Percentiles rank a stretch among this genome's conserved stretches.
Conservation (phyloP, 73 alveolate species). For the Effrenium voratum region DNA sequence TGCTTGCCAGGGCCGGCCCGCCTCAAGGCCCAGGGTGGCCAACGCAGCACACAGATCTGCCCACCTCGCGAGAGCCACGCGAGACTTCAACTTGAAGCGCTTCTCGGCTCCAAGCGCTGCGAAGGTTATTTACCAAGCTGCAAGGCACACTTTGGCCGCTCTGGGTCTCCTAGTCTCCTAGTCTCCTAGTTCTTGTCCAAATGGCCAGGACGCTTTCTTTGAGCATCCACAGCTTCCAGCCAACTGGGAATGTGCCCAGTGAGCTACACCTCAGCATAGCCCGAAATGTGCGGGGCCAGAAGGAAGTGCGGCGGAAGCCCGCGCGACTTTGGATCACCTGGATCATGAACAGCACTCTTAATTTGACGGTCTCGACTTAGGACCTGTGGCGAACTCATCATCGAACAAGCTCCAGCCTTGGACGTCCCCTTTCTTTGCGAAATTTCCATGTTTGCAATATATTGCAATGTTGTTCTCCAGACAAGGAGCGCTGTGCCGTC, state of each 20-base stretch:
- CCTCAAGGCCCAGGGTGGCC: slow-evolving; percentile 66
- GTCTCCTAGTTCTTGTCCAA: no score
- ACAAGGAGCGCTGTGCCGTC: not conserved
- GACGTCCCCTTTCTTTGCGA: not conserved
- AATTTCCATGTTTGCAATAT: not conserved
- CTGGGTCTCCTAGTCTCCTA: no score
- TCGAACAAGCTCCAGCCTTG: slow-evolving; percentile 54
- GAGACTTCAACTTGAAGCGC: no score
- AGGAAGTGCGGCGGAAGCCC: slow-evolving; percentile 52
- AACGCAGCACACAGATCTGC: slow-evolving; percentile 84
- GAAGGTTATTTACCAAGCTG: no score
- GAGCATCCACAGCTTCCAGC: no score
- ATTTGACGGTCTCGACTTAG: not conserved
- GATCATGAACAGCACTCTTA: not conserved
- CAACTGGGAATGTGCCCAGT: no score
- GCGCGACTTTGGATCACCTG: slow-evolving; percentile 10
- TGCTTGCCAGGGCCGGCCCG: not conserved
- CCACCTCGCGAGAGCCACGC: slow-evolving; percentile 62
- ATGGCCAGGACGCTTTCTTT: no score
- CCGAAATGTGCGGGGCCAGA: slow-evolving; percentile 60
- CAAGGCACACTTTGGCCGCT: no score
- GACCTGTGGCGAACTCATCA: slow-evolving; percentile 58
- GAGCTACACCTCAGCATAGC: slow-evolving; percentile 42
- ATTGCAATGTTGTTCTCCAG: not conserved
- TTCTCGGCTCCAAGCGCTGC: no score